Evolutionary conservation across 2,329 filamentous ascomycete genomes (phyloP).

Genomic region (Sclerotinia glacialis): DNA sequence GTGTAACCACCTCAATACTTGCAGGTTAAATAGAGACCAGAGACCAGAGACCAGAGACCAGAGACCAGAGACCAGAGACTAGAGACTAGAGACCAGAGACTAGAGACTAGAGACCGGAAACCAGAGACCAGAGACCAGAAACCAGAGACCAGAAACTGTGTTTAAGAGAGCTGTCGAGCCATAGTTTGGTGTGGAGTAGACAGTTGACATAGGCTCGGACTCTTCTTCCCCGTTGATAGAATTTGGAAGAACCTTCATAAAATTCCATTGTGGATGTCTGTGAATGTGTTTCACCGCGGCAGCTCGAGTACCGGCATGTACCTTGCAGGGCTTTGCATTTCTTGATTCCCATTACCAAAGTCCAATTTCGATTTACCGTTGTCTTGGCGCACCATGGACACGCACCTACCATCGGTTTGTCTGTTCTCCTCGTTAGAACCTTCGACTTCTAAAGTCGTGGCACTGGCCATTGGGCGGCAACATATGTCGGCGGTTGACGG

Average conservation of each 20-base stretch:
- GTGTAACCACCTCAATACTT: background rate
- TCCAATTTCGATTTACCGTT: slow-evolving; percentile 11
- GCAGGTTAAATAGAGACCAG: background rate
- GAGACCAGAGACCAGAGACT: no score
- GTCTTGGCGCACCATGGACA: slow-evolving; percentile 8
- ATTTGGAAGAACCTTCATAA: background rate
- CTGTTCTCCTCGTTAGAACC: background rate
- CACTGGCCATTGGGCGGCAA: background rate
- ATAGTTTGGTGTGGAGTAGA: slow-evolving; percentile 1
- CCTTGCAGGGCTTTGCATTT: slow-evolving; percentile 14
- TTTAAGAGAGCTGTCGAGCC: background rate
- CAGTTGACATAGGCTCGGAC: background rate
- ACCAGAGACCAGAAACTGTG: background rate
- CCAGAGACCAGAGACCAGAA: no score
- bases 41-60: no score
- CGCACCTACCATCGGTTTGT: slow-evolving; percentile 19
- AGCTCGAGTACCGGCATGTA: slow-evolving; percentile 8
- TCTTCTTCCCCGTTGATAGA: slow-evolving; percentile 6
- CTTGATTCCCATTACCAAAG: slow-evolving; percentile 15
- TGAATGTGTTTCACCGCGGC: background rate
- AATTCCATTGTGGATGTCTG: slow-evolving; percentile 10
- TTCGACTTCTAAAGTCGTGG: background rate
- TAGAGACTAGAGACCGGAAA: no score
- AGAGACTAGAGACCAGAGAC: background rate
- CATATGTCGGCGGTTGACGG: background rate